phyloP scores from a whole-genome alignment of 768 basidiomycete species.

The Suillus alpinus region DNA sequence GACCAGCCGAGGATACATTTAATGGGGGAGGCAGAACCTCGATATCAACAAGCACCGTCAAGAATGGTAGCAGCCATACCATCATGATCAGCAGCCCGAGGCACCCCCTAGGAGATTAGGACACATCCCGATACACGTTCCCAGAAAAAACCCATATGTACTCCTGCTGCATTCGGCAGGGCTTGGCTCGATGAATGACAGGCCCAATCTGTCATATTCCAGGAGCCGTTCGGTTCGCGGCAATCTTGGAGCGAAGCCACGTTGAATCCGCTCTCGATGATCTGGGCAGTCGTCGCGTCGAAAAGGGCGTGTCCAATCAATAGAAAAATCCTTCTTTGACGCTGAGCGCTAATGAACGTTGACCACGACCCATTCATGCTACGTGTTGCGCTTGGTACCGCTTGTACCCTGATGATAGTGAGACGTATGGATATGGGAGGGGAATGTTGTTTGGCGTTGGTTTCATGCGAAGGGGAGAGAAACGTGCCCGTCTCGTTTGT shows the following conservation, averaged over 20 bases:
- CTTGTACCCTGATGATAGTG: slow-evolving; percentile 93
- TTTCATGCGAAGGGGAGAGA: slow-evolving; percentile 34
- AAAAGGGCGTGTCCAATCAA: slow-evolving; percentile 20
- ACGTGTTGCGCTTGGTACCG: slow-evolving; percentile 70
- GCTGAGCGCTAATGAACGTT: no score
- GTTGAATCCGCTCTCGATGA: slow-evolving; percentile 33
- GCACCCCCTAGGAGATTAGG: not conserved
- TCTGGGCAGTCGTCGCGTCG: slow-evolving; percentile 8
- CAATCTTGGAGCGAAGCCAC: slow-evolving; percentile 25
- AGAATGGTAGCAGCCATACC: slow-evolving; percentile 12
- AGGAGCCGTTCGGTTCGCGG: slow-evolving; percentile 28
- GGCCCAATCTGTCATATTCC: slow-evolving; percentile 32
- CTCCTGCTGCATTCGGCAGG: slow-evolving; percentile 10
- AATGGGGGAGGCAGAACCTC: slow-evolving; percentile 19
- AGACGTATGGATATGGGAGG: slow-evolving; percentile 72
- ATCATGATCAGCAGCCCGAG: not conserved
- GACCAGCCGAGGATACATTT: slow-evolving; percentile 33
- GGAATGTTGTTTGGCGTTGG: slow-evolving; percentile 83
- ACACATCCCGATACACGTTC: slow-evolving; percentile 16
- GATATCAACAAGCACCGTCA: slow-evolving; percentile 24
- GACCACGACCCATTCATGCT: slow-evolving; percentile 91
- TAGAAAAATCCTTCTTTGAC: slow-evolving; percentile 57
- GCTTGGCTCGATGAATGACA: slow-evolving; percentile 25
- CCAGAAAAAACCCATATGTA: slow-evolving; percentile 11
- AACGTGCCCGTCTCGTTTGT: slow-evolving; percentile 46